Evolutionary conservation across 2,329 filamentous ascomycete genomes (phyloP), one percentile per base, ranked within the genome.

Genomic region (Phialophora expanda): DNA sequence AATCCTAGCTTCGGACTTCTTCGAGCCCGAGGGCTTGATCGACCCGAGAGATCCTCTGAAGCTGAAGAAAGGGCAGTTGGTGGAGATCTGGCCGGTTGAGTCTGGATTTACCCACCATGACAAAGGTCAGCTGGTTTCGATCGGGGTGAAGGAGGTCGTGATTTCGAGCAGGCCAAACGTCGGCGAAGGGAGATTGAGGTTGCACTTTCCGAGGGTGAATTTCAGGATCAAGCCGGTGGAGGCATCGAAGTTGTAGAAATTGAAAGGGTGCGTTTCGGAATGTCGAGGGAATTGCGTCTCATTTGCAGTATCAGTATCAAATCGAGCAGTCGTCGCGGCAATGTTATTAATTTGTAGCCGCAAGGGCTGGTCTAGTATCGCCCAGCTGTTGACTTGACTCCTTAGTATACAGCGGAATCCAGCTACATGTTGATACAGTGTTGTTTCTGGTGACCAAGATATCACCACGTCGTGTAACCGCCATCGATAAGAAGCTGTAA

Each of bases 81-180:
- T 91, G 2, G 78, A 82, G 73, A 75, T 90, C 28, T 86, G 82
- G 80, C 89, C 88, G 5, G 84, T 82, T 1, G 88, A 91, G 73
- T 84, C 84, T 50, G 88, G 88, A 3, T 82, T 78, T 57, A 81
- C 75, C n/a, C 81, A 87, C 73, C 84, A 81, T 69, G 88, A 90
- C 72, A 73, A 74, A 1, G 89, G 89, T 0, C 77, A 66, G 50
- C 75, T 90, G 69, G 78, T 88, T 7, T 79, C 80, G 26, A 72
- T 90, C 51, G 78, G 79, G 54, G 73, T 73, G 20, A 76, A 79
- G 53, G 86, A 90, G 78, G 80, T 87, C 3, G 86, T 89, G 0
- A 79, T 89, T 66, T 83, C 87, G 74, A 80, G 82, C 17, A 74
- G 75, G 62, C 79, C 78, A 2, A 76, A 76, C 62, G 76, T 76